Evolutionary conservation across 1,284 basidiomycete genomes (phyloP).

Genomic region (Melampsora americana): DNA sequence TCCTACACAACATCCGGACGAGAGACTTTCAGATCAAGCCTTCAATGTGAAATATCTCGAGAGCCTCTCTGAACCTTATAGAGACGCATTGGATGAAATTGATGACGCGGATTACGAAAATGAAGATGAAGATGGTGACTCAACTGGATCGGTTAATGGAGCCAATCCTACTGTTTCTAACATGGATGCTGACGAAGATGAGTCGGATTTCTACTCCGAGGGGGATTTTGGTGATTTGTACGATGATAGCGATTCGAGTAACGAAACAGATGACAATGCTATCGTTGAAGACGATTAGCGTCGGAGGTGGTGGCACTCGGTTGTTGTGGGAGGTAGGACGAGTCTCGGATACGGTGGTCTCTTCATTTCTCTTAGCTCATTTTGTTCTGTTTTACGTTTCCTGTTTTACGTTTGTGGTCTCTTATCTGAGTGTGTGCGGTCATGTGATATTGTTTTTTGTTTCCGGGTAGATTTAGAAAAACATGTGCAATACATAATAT

Average conservation of each 20-base stretch:
- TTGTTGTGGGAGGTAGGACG: too few species aligned
- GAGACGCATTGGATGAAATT: not conserved
- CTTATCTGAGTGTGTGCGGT: too few species aligned
- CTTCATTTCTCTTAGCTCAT: too few species aligned
- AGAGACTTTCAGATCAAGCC: constrained; percentile 8
- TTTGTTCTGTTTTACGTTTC: too few species aligned
- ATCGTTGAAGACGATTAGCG: not conserved
- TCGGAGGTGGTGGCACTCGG: too few species aligned
- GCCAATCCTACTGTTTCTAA: too few species aligned
- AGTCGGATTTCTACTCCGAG: constrained; percentile 3
- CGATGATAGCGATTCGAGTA: not conserved
- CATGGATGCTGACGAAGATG: not conserved
- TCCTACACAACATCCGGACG: constrained; percentile 11
- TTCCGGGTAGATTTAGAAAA: too few species aligned
- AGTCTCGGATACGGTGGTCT: too few species aligned
- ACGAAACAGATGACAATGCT: not conserved
- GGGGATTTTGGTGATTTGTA: constrained; percentile 1
- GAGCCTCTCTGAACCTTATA: constrained; percentile 7
- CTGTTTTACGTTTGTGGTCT: too few species aligned
- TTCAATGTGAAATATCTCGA: constrained; percentile 24
- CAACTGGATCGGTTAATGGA: too few species aligned
- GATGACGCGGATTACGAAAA: not conserved
- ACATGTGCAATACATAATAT: too few species aligned
- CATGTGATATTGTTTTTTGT: too few species aligned
- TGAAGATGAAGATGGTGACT: not conserved